Base-by-base conservation (phyloP, 495 filamentous ascomycete genomes). In the Tetracladium setigerum region DNA sequence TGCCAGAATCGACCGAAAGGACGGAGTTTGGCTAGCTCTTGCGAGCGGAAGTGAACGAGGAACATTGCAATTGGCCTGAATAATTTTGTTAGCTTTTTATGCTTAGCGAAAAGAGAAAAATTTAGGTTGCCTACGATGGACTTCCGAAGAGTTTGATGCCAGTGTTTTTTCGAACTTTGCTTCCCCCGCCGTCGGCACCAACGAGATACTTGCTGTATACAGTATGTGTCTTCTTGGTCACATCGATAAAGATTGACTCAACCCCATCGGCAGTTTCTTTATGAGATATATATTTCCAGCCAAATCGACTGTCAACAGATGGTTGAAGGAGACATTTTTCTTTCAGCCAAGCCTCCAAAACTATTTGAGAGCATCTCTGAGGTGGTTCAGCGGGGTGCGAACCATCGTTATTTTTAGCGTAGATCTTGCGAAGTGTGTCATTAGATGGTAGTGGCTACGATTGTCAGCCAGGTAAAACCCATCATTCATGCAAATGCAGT, bases 1-100 rank as follows among this genome's bases (percentile, higher is more conserved):
- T 66, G 61, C 62, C 65, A 64, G 41, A 61, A 66, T 30, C 53
- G 52, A 6, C 58, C 58, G 16, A 49, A 49, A 12, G 30, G 17
- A 13, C 46, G 53, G 5, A 55, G 27, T 4, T 50, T 30, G 1
- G 53, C 38, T 2, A 67, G 52, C n/a, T 65, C 49, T 32, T 22
- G 31, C 0, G 63, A 65, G 35, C 52, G 56, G 47, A 65, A 67
- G 37, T 67, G 61, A 9, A 67, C 55, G 1, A 67, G 53, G 22
- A 50, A 44, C 18, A 63, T 38, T 5, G 18, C 38, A 6, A 24
- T 27, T 18, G 62, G 62, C 34, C 57, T 62, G 30, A 43, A 16
- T 36, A 2, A 3, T n/a, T 36, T 27, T 27, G 3, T 27, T 27
- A 27, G 22, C 22, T 27, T 27, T 27, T 16, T 27, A 27, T 27